Base-by-base conservation (phyloP, 495 filamentous ascomycete species). In the Platismatia glauca region DNA sequence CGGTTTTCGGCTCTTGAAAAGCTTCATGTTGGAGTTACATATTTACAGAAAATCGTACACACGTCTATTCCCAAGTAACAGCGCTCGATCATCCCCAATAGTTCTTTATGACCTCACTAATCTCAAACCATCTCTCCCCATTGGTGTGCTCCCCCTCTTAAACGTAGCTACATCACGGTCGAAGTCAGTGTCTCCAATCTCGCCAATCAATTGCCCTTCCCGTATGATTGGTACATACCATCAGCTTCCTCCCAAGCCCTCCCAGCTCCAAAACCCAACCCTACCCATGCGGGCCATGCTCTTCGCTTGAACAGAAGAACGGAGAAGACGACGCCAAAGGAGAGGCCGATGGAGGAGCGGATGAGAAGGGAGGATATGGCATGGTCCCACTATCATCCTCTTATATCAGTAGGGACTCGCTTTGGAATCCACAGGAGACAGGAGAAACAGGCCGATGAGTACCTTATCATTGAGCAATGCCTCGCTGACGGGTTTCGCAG, bases 291-390 rank as follows among this genome's bases (percentile, higher is more conserved):
- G 57, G 94, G 94, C 89, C 94, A 99, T 67, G 93, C 90, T 74
- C 94, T 85, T 72, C 94, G 86, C 82, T 95, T 96, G 84, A 99
- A 99, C 33, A 99, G 77, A 55, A 99, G 86, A 37, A 99, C 92
- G 55, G 92, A 97, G 81, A 99, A 97, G 75, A 97, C 88, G 74
- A 97, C 87, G 76, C 94, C 94, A 77, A 97, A 97, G 61, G 87
- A 89, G 68, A 96, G 85, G 68, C 94, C 94, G 73, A 99, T 84
- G 56, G 88, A 85, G 61, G 91, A 96, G 74, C 94, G 91, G 78
- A 97, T 92, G 71, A 97, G 82, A 77, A 96, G 83, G 70, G 93
- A 95, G 67, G 94, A 96, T 74, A 97, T 86, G 74, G 92, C 95
- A 75, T 87, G 90, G 75, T 99, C 94, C 94, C 94, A 99, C 95